phyloP scores from a whole-genome alignment of 2,329 filamentous ascomycete species.

The Colletotrichum melonis region DNA sequence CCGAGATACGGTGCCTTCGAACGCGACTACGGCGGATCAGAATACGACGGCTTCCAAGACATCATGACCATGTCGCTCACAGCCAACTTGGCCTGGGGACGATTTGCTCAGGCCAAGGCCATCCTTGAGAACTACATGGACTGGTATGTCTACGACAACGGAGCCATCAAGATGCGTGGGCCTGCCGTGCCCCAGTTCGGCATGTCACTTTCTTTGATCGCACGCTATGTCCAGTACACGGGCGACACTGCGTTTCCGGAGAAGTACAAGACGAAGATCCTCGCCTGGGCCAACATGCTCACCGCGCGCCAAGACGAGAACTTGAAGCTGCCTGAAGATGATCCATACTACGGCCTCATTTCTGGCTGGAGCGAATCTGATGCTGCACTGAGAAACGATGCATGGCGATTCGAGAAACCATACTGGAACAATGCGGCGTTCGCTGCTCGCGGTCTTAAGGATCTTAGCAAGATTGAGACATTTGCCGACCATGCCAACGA shows the following conservation, averaged over 20 bases:
- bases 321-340: slow-evolving; percentile 5
- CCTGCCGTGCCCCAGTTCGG: background rate
- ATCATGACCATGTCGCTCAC: slow-evolving; percentile 5
- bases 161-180: slow-evolving; percentile 27
- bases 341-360: slow-evolving; percentile 17
- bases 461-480: slow-evolving; percentile 6
- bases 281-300: slow-evolving; percentile 18
- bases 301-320: slow-evolving; percentile 6
- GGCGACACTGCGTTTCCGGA: background rate
- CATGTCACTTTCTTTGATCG: slow-evolving; percentile 30
- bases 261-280: slow-evolving; percentile 17
- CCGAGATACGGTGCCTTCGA: slow-evolving; percentile 19
- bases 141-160: slow-evolving; percentile 53
- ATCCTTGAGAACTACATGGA: slow-evolving; percentile 46
- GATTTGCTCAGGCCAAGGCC: background rate
- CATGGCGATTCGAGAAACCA: slow-evolving; percentile 10
- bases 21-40: slow-evolving; percentile 11
- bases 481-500: background rate
- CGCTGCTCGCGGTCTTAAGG: slow-evolving; percentile 1
- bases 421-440: slow-evolving; percentile 17
- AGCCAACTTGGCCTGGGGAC: slow-evolving; percentile 14
- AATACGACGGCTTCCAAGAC: slow-evolving; percentile 18
- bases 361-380: slow-evolving; percentile 22
- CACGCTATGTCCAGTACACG: slow-evolving; percentile 28
- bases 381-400: background rate